A percentile compares a stretch with the other conserved stretches of the same genome.
Evolutionary conservation across 2,329 filamentous ascomycete species (phyloP).

Genomic region (Nemania serpens): DNA sequence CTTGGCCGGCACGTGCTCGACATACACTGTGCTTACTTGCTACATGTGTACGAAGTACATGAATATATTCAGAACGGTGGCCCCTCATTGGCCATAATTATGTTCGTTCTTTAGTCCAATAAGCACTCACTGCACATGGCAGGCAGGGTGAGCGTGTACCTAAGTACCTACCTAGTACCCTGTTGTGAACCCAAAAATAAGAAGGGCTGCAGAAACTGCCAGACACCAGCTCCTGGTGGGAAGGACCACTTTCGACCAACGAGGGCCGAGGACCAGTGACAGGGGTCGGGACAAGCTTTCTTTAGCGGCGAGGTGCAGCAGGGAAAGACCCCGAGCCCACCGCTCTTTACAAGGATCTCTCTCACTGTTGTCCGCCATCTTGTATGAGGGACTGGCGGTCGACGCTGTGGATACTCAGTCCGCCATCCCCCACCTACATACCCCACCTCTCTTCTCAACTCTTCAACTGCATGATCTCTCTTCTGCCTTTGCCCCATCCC

Average conservation of each 20-base stretch:
- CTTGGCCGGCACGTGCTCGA: constrained; percentile 6
- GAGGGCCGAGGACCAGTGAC: background rate
- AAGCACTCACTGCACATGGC: constrained; percentile 14
- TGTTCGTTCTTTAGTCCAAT: constrained; percentile 25
- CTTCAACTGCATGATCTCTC: too few relatives aligned
- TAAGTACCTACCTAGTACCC: constrained; percentile 17
- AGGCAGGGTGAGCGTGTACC: background rate
- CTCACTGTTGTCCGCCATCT: constrained; percentile 33
- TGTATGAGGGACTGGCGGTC: constrained; percentile 42
- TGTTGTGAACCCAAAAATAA: constrained; percentile 20
- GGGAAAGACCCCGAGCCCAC: constrained; percentile 36
- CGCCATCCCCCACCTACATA: constrained; percentile 22
- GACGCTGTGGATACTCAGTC: constrained; percentile 27
- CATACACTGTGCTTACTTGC: background rate
- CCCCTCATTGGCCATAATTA: constrained; percentile 15
- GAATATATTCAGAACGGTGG: background rate
- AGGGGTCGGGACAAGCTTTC: constrained; percentile 30
- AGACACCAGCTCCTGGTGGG: constrained; percentile 10
- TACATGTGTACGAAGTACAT: too few relatives aligned
- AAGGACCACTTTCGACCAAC: constrained; percentile 4
- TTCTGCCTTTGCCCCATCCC: too few relatives aligned
- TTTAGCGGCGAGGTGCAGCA: constrained; percentile 26
- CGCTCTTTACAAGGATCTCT: constrained; percentile 42
- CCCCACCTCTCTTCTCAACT: background rate
- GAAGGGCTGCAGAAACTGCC: constrained; percentile 29